phyloP scores from a whole-genome alignment of 257 asterid species.

The Thymus mandschuricus region DNA sequence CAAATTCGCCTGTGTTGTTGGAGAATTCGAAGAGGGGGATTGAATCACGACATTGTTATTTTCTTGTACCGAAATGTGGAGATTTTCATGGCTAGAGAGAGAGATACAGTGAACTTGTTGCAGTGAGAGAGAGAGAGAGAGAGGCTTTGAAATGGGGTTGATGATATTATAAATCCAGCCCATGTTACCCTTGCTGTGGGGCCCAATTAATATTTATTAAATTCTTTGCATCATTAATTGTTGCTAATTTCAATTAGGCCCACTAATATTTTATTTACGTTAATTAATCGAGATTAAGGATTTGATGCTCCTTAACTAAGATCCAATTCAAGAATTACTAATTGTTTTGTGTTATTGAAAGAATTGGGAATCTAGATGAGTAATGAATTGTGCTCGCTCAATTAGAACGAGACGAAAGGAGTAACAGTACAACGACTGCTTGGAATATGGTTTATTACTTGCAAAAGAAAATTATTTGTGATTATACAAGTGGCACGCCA shows the following conservation, averaged over 20 bases:
- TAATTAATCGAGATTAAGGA: not conserved
- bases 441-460: not conserved
- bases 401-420: too few species aligned
- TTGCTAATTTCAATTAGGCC: not conserved
- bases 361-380: not conserved
- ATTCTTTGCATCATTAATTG: not conserved
- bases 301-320: not conserved
- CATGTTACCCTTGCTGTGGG: constrained; percentile 38
- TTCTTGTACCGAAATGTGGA: constrained; percentile 16
- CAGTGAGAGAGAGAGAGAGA: constrained; percentile 15
- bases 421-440: too few species aligned
- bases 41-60: constrained; percentile 22
- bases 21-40: constrained; percentile 27
- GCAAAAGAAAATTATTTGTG: not conserved
- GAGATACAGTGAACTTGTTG: constrained; percentile 14
- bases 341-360: not conserved
- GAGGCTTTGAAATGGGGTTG: not conserved
- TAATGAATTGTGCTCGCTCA: not conserved
- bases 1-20: not conserved
- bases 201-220: not conserved
- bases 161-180: constrained; percentile 26
- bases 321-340: not conserved
- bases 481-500: not conserved
- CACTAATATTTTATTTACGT: not conserved
- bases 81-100: constrained; percentile 10